A percentile compares a stretch with the other conserved stretches of the same genome.
phyloP scores from a whole-genome alignment of 257 asterid species.

The Ophiorrhiza pumila region DNA sequence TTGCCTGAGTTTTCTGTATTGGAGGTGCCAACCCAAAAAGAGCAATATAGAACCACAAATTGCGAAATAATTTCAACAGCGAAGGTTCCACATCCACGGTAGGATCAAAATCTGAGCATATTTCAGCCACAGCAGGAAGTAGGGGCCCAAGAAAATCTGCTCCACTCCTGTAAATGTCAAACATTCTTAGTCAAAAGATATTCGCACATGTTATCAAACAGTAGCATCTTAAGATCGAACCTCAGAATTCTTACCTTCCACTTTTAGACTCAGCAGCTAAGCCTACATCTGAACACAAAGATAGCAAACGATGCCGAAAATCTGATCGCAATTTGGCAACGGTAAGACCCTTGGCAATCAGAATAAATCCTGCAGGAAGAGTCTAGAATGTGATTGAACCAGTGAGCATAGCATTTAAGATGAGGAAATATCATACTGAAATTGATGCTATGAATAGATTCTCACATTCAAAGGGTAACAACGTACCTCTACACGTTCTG shows the following conservation, averaged over 20 bases:
- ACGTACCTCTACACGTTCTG: constrained; percentile 92
- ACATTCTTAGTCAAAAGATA: constrained; percentile 27
- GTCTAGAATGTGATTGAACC: constrained; percentile 88
- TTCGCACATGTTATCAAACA: constrained; percentile 23
- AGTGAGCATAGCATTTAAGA: constrained; percentile 56
- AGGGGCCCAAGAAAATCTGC: constrained; percentile 99
- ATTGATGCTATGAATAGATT: constrained; percentile 17
- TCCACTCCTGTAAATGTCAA: constrained; percentile 78
- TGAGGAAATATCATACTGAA: constrained; percentile 20
- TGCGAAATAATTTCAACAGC: constrained; percentile 88
- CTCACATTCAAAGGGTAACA: constrained; percentile 16
- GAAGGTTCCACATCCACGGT: constrained; percentile 85
- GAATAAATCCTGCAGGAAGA: constrained; percentile 93
- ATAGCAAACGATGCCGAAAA: constrained; percentile 91
- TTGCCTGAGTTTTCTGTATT: constrained; percentile 53
- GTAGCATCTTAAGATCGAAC: constrained; percentile 5
- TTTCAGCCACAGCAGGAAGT: constrained; percentile 95
- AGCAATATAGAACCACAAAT: constrained; percentile 98
- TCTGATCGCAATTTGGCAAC: constrained; percentile 74
- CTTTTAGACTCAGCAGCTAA: constrained; percentile 93
- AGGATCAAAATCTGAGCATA: constrained; percentile 97
- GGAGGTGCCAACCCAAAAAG: constrained; percentile 99
- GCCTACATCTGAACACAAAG: constrained; percentile 99
- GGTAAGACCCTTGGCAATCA: constrained; percentile 76
- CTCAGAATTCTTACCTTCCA: constrained; percentile 63